These are phyloP conservation scores for Amylostereum areolatum DNA, from an alignment of 1,284 basidiomycete genomes.

Conservation along the genomic window DNA sequence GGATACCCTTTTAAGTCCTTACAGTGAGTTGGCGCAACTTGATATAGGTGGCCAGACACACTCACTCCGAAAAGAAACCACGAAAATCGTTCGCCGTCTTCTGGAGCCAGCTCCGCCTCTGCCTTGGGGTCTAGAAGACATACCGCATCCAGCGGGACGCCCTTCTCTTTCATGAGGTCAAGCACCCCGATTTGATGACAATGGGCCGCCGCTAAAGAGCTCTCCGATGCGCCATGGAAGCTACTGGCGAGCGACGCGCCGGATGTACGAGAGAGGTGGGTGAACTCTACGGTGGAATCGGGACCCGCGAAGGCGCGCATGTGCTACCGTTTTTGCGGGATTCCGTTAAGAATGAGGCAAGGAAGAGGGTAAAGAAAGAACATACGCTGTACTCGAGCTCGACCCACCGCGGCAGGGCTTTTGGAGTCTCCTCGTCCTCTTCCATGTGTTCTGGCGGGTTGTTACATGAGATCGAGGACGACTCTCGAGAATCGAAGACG, in stretches of 20 bases:
- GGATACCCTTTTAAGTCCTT: slow-evolving; percentile 44
- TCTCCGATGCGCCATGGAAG: slow-evolving; percentile 25
- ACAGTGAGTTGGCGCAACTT: not conserved
- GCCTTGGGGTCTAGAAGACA: slow-evolving; percentile 91
- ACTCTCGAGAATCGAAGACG: not conserved
- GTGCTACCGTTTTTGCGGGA: slow-evolving; percentile 43
- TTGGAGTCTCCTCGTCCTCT: slow-evolving; percentile 75
- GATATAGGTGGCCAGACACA: not conserved
- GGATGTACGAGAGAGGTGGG: slow-evolving; percentile 73
- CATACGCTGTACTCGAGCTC: slow-evolving; percentile 66
- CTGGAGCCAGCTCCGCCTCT: slow-evolving; percentile 57
- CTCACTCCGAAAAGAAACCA: slow-evolving; percentile 85
- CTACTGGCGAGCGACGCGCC: slow-evolving; percentile 47
- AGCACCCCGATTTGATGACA: slow-evolving; percentile 63
- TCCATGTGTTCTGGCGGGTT: slow-evolving; percentile 84
- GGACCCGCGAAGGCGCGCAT: slow-evolving; percentile 78
- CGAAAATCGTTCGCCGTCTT: slow-evolving; percentile 74
- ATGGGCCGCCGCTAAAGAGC: slow-evolving; percentile 39
- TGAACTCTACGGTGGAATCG: slow-evolving; percentile 69
- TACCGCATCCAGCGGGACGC: slow-evolving; percentile 53
- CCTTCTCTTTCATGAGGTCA: slow-evolving; percentile 51
- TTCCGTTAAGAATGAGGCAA: slow-evolving; percentile 2
- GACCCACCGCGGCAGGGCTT: slow-evolving; percentile 83
- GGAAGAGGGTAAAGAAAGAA: slow-evolving; percentile 26
- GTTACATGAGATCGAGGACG: slow-evolving; percentile 1